phyloP scores from a whole-genome alignment of 352 stramenopile genomes.

The Albugo candida region DNA sequence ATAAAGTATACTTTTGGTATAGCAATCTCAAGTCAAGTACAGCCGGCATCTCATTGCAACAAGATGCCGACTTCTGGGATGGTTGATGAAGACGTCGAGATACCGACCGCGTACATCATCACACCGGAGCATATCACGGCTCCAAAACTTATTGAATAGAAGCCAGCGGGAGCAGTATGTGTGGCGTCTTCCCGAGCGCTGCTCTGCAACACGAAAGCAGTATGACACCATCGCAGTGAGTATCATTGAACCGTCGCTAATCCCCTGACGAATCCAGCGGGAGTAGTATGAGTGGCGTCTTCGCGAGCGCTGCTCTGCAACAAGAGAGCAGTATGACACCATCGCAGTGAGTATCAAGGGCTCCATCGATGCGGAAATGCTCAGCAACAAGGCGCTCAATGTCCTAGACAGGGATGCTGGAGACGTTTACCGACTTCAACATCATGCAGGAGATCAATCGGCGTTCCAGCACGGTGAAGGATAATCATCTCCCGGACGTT shows the following conservation, averaged over 20 bases:
- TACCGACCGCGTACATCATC: no score
- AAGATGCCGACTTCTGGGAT: no score
- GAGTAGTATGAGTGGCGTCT: conserved; percentile 8
- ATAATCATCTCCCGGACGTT: conserved; percentile 7
- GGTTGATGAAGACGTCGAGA: no score
- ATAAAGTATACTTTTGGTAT: no score
- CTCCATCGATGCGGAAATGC: conserved; percentile 5
- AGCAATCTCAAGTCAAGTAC: no score
- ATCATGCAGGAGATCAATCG: conserved; percentile 3
- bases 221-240: conserved; percentile 5
- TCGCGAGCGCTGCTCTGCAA: conserved; percentile 4
- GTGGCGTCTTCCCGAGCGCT: conserved; percentile 5
- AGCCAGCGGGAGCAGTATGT: conserved; percentile 6
- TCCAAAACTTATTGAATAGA: conserved; percentile 3
- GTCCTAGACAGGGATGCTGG: conserved; percentile 6
- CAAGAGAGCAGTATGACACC: conserved; percentile 4
- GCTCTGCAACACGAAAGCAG: conserved; percentile 5
- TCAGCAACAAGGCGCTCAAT: conserved; percentile 7
- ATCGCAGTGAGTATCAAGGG: conserved; percentile 8
- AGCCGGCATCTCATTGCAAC: no score
- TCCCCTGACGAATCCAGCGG: conserved; percentile 6
- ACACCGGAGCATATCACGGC: not conserved
- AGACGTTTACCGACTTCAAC: conserved; percentile 3
- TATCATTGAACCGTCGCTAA: no score
- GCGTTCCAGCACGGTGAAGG: conserved; percentile 5